Evolutionary conservation across 169 alveolate species (phyloP).

Genomic region (Theileria sp.): DNA sequence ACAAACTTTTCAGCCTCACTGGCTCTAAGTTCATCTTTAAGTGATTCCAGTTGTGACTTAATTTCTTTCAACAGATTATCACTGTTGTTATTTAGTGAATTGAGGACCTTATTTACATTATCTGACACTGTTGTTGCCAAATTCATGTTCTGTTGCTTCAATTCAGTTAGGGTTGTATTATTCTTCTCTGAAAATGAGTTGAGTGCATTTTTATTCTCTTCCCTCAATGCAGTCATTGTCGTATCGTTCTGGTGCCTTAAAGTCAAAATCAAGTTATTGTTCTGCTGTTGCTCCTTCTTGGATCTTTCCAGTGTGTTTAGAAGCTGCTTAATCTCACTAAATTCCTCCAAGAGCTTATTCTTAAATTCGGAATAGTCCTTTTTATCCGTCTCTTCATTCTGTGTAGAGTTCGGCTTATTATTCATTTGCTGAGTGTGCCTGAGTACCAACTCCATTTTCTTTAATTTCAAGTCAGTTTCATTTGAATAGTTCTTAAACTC

Average conservation of each 20-base stretch:
- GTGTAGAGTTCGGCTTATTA: not conserved
- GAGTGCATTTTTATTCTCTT: constrained; percentile 6
- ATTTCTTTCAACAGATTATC: not conserved
- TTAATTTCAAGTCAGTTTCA: constrained; percentile 16
- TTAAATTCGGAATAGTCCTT: not conserved
- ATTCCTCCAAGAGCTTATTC: not conserved
- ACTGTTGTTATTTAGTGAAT: not conserved
- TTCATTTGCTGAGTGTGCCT: constrained; percentile 21
- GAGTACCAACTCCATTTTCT: not conserved
- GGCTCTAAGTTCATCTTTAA: not conserved
- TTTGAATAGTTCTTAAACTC: constrained; percentile 21
- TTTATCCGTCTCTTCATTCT: constrained; percentile 16
- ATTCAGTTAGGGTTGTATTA: not conserved
- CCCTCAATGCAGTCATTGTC: constrained; percentile 10
- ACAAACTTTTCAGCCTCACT: constrained; percentile 3
- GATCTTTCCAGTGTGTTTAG: not conserved
- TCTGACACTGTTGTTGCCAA: not conserved
- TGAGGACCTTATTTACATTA: not conserved
- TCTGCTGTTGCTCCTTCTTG: not conserved
- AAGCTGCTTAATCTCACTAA: not conserved
- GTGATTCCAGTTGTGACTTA: not conserved
- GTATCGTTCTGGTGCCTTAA: not conserved
- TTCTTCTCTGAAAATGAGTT: constrained; percentile 16
- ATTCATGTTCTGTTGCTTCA: not conserved
- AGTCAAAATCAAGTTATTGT: not conserved